Base-by-base conservation (phyloP, 2,329 filamentous ascomycete species). In the Penicillium italicum region DNA sequence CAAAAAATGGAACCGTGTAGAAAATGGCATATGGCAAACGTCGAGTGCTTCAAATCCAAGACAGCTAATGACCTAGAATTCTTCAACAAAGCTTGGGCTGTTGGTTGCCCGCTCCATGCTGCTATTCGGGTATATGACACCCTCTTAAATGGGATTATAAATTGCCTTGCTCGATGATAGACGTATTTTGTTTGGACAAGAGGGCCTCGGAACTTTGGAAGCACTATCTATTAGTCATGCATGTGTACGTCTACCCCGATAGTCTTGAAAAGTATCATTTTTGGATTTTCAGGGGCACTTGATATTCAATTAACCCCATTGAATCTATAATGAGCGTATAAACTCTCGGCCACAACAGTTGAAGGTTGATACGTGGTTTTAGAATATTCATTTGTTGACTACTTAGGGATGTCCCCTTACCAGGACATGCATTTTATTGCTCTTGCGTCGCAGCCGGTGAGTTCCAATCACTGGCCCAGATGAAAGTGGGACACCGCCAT, bases 401-500 rank as follows among this genome's bases (percentile, higher is more conserved):
- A 45, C 16, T 3, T 3, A 45, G 49, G 16, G 2, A 50, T 31
- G 24, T 42, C 10, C 9, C n/a, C 20, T 31, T 33, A 1, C 18
- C 37, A 20, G 9, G 18, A 38, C n/a, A 49, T 36, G 16, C 7
- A 36, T 38, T 11, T 33, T 24, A 58, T 49, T 20, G 14, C 36
- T 47, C 52, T 24, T 51, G 26, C 5, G 52, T 44, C n/a, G 31
- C 20, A 20, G 14, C 16, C 12, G 60, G 59, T 7, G 66, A 69
- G 68, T 81, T 84, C 84, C 81, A 86, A 67, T 86, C 84, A 64
- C 80, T 85, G 42, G 77, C 80, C 84, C 84, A 87, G 42, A 86
- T 91, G 65, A 97, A 97, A 0, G 91, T 96, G 2, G 82, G 79
- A 72, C 93, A 97, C 41, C 90, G 84, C 90, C 92, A 97, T 69